Percentiles rank a stretch among this genome's conserved stretches.
Conservation (phyloP, 2,329 filamentous ascomycete species). For the Cladosporium sp. region DNA sequence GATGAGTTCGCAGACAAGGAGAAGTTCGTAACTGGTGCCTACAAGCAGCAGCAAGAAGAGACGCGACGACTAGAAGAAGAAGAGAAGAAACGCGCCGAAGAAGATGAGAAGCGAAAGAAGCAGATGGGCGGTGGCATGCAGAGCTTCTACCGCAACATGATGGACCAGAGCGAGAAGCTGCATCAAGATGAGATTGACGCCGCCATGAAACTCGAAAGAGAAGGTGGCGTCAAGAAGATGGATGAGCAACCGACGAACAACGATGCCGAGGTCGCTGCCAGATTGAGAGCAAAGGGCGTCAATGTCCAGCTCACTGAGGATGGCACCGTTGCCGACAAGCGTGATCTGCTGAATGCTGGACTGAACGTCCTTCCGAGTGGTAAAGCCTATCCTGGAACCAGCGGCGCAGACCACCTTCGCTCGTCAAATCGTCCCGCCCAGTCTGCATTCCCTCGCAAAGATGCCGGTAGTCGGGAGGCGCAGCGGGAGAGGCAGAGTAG, state of each 20-base stretch:
- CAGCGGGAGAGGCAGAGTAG: conserved; percentile 71
- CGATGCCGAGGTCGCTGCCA: conserved; percentile 61
- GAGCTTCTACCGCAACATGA: conserved; percentile 70
- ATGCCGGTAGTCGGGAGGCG: conserved; percentile 53
- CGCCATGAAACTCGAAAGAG: conserved; percentile 44
- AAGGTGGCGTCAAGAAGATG: conserved; percentile 26
- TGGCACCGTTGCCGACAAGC: conserved; percentile 76
- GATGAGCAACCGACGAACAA: conserved; percentile 36
- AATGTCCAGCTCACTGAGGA: conserved; percentile 74
- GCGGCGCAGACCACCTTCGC: conserved; percentile 29
- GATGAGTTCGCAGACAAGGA: conserved; percentile 80
- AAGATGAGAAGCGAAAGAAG: conserved; percentile 61
- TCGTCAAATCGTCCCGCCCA: conserved; percentile 24
- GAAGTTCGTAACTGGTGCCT: conserved; percentile 79
- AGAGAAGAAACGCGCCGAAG: conserved; percentile 62
- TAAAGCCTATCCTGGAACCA: conserved; percentile 18
- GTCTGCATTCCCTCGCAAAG: conserved; percentile 27
- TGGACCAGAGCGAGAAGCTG: conserved; percentile 65
- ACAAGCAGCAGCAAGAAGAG: conserved; percentile 76
- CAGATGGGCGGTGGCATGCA: conserved; percentile 63
- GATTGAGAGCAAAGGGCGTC: conserved; percentile 61
- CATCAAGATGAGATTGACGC: conserved; percentile 68
- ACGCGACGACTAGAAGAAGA: conserved; percentile 66
- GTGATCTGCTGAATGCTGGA: conserved; percentile 71
- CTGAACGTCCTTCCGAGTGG: conserved; percentile 59